phyloP scores from a whole-genome alignment of 495 filamentous ascomycete genomes.

The Penicillium fimorum region DNA sequence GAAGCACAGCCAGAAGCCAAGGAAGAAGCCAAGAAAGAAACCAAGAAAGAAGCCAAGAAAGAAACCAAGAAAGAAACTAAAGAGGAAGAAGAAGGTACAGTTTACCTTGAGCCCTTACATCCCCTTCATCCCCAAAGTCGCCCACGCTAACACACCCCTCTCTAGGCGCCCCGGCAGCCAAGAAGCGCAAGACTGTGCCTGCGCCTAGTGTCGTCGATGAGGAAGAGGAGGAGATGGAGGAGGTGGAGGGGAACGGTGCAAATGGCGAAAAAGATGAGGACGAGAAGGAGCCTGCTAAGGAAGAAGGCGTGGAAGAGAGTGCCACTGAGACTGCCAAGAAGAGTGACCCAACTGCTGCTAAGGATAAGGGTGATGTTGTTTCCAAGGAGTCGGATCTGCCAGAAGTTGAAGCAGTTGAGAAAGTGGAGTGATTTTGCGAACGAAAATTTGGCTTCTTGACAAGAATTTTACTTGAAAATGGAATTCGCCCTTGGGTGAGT shows the following conservation, averaged over 20 bases:
- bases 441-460: neutral
- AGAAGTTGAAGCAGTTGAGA: conserved; percentile 39
- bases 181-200: conserved; percentile 29
- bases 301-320: conserved; percentile 31
- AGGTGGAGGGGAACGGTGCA: conserved; percentile 32
- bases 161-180: conserved; percentile 41
- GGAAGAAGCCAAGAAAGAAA: conserved; percentile 4
- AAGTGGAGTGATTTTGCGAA: conserved; percentile 4
- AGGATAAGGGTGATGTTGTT: conserved; percentile 43
- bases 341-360: conserved; percentile 44
- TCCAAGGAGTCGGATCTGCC: conserved; percentile 50
- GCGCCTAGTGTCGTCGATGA: conserved; percentile 20
- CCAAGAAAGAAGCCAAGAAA: conserved; percentile 17
- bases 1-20: conserved; percentile 20
- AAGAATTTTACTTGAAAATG: conserved; percentile 2
- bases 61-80: conserved; percentile 22
- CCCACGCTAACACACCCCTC: conserved; percentile 9
- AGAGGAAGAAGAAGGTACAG: conserved; percentile 31
- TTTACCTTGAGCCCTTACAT: neutral
- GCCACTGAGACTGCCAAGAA: conserved; percentile 34
- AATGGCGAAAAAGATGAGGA: conserved; percentile 33
- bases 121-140: neutral
- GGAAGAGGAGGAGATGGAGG: conserved; percentile 30
- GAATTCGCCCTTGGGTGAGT: neutral
- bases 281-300: conserved; percentile 32